phyloP scores from a whole-genome alignment of 805 yeast genomes.

The Clavispora vitiphila region DNA sequence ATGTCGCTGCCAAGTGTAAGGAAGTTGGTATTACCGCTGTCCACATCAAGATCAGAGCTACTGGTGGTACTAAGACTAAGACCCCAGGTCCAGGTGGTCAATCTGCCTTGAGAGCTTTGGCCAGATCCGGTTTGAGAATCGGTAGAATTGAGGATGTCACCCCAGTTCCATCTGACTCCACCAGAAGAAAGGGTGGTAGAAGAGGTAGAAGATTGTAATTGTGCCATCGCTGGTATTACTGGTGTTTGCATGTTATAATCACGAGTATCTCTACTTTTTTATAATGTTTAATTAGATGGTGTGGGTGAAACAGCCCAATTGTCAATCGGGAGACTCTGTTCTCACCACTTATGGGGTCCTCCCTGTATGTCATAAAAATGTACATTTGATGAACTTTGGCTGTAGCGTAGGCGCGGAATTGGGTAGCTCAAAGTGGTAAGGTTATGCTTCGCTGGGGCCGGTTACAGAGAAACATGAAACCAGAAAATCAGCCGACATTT shows the following conservation, averaged over 20 bases:
- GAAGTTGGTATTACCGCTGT: conserved; percentile 99
- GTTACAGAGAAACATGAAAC: no score
- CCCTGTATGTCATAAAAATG: conserved; percentile 18
- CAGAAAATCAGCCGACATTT: neutral
- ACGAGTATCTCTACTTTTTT: conserved; percentile 1
- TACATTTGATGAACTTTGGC: conserved; percentile 7
- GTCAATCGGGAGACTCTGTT: neutral
- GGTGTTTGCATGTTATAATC: conserved; percentile 2
- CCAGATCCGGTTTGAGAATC: conserved; percentile 99
- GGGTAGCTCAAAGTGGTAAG: neutral
- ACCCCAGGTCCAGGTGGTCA: conserved; percentile 99
- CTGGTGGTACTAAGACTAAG: conserved; percentile 99
- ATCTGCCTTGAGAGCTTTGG: conserved; percentile 97
- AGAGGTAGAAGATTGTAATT: conserved; percentile 98
- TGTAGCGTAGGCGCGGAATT: neutral
- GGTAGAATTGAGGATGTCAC: conserved; percentile 99
- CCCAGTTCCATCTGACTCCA: conserved; percentile 99
- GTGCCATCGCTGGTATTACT: conserved; percentile 7
- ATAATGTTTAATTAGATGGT: conserved; percentile 8
- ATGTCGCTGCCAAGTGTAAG: conserved; percentile 97
- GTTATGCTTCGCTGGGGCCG: no score
- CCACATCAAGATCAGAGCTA: conserved; percentile 99
- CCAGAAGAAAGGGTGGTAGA: conserved; percentile 99
- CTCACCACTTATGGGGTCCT: neutral
- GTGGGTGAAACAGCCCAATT: conserved; percentile 1